Evolutionary conservation across 1,139 yeast species (phyloP).

Genomic region (Suhomyces coccinellae): DNA sequence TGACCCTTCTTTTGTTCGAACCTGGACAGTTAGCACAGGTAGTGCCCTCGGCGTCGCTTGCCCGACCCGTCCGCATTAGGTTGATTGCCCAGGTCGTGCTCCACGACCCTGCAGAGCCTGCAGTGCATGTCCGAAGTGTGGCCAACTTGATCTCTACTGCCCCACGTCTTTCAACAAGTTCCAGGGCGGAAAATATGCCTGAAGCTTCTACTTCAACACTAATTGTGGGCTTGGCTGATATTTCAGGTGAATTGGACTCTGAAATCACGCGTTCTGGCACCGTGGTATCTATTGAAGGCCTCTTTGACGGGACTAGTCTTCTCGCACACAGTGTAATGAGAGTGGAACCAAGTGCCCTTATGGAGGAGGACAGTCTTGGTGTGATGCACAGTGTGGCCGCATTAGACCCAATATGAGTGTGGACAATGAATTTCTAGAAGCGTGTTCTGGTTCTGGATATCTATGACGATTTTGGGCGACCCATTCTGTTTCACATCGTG

Average conservation of each 20-base stretch:
- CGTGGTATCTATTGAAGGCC: constrained; percentile 18
- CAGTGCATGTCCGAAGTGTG: background rate
- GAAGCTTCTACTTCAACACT: no score
- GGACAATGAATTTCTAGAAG: no score
- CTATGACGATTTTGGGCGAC: no score
- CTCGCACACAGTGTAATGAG: constrained; percentile 21
- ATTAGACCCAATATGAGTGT: background rate
- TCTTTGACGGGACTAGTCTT: constrained; percentile 21
- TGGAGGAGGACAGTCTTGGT: constrained; percentile 15
- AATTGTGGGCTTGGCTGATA: background rate
- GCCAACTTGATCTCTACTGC: background rate
- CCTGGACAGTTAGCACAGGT: constrained; percentile 21
- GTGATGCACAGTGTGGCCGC: constrained; percentile 16
- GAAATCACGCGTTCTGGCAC: constrained; percentile 11
- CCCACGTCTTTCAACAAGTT: no score
- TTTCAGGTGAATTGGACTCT: background rate
- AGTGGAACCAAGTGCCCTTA: constrained; percentile 14
- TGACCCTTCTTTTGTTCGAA: constrained; percentile 25
- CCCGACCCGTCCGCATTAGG: constrained; percentile 26
- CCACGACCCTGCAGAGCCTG: constrained; percentile 12
- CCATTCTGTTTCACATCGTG: no score
- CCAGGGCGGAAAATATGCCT: background rate
- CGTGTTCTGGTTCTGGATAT: no score
- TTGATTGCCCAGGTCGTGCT: constrained; percentile 32
- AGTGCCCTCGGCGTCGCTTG: constrained; percentile 25